phyloP scores from a whole-genome alignment of 768 basidiomycete genomes.

The Rubroboletus pulcherrimus region DNA sequence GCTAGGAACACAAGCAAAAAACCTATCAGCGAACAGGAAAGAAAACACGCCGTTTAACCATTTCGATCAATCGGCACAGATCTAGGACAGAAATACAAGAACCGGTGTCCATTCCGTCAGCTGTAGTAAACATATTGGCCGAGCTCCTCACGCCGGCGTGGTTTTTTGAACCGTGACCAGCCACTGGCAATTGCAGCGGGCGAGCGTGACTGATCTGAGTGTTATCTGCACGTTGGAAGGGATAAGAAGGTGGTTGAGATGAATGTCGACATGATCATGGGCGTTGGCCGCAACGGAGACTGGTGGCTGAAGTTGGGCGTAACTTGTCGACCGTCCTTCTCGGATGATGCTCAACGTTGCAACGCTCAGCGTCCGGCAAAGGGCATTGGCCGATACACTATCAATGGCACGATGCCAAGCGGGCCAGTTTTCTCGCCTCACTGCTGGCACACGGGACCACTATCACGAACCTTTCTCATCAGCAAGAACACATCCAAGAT shows the following conservation, averaged over 20 bases:
- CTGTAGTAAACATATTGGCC: constrained; percentile 5
- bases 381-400: constrained; percentile 20
- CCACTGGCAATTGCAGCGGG: background rate
- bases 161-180: background rate
- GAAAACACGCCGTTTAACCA: constrained; percentile 11
- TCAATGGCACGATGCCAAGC: constrained; percentile 10
- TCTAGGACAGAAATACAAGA: constrained; percentile 7
- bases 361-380: background rate
- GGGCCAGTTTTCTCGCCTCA: background rate
- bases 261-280: constrained; percentile 1
- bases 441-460: constrained; percentile 2
- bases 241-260: background rate
- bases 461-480: background rate
- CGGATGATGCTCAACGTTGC: constrained; percentile 3
- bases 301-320: constrained; percentile 9
- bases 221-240: background rate
- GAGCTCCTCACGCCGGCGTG: constrained; percentile 1
- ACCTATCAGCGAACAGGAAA: constrained; percentile 11
- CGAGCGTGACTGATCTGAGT: constrained; percentile 5
- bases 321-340: constrained; percentile 12
- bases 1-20: constrained; percentile 19
- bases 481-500: background rate
- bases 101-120: constrained; percentile 4
- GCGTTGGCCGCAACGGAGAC: background rate
- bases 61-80: constrained; percentile 12